Base-by-base conservation (phyloP, 768 basidiomycete genomes). In the Lactarius vividus region DNA sequence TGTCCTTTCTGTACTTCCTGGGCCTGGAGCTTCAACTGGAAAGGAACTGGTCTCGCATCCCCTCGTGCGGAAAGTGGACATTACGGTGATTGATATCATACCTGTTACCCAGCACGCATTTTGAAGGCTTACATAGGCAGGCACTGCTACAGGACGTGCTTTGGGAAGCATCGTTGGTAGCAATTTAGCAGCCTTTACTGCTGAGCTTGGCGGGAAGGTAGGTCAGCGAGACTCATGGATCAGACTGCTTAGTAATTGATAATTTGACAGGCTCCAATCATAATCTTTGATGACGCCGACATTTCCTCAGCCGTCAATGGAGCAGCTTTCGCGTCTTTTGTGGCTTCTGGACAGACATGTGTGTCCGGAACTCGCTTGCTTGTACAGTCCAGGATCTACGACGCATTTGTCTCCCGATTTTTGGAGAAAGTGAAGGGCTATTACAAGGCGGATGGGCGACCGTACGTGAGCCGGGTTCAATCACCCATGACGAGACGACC, bases 281-380 rank as follows among this genome's bases (percentile, higher is more conserved):
- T 94, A 13, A 79, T 94, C 11, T 94, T 94, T 72, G 79, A 87
- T 58, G 91, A 95, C 72, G 88, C 91, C 8, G 88, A 94, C 71
- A 71, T 92, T 58, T 69, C 77, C 26, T 82, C 84, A n/a, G 88
- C 92, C 0, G 88, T 91, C 26, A 94, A 94, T 68, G 93, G 93
- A 20, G 85, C 84, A 7, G 88, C 91, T 0, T 94, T 95, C 72
- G 88, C 91, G 11, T 85, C 88, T 0, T 95, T 94, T 71, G 79
- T 95, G 58, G 93, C 93, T 1, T 92, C 91, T 28, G 93, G 93
- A 3, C 93, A 95, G 77, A 94, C 92, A 10, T 94, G 92, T 65
- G 88, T 94, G n/a, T 94, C 92, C 2, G 92, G 91, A n/a, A 87
- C 91, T 15, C 84, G 92, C n/a, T 79, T 94, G 23, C 79, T 94